These are phyloP conservation scores for Rhypophila decipiens DNA, from an alignment of 495 filamentous ascomycete genomes.

Conservation along the genomic window DNA sequence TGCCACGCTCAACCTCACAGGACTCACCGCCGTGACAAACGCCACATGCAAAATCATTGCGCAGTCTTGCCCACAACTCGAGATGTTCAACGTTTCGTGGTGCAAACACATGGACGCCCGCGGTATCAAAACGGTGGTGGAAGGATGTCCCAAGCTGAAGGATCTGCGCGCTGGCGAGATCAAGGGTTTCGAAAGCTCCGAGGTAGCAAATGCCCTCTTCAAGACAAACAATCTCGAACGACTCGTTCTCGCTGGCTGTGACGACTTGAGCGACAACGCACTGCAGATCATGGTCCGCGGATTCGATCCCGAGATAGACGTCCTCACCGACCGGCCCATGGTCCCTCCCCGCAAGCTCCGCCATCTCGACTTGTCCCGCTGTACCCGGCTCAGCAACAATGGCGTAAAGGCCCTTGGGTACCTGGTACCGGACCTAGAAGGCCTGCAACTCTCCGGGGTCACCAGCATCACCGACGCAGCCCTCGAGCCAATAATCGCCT, in stretches of 20 bases:
- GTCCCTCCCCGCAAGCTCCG: slow-evolving; percentile 74
- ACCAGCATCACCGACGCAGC: slow-evolving; percentile 64
- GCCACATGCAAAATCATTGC: slow-evolving; percentile 82
- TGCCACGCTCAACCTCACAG: slow-evolving; percentile 76
- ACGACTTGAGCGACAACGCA: slow-evolving; percentile 65
- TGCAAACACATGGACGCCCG: slow-evolving; percentile 78
- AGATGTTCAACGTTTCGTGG: slow-evolving; percentile 85
- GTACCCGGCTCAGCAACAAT: slow-evolving; percentile 60
- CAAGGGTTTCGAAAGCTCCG: slow-evolving; percentile 64
- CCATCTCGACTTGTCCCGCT: slow-evolving; percentile 80
- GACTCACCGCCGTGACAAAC: slow-evolving; percentile 73
- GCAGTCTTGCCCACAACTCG: slow-evolving; percentile 71
- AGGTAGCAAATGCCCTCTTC: slow-evolving; percentile 66
- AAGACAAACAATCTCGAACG: slow-evolving; percentile 73
- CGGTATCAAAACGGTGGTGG: slow-evolving; percentile 67
- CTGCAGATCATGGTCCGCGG: slow-evolving; percentile 70
- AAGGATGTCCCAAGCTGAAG: slow-evolving; percentile 62
- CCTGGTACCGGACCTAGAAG: slow-evolving; percentile 74
- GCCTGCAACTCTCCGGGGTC: slow-evolving; percentile 72
- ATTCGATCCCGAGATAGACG: slow-evolving; percentile 63
- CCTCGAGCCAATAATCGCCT: slow-evolving; percentile 65
- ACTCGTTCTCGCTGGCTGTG: slow-evolving; percentile 70
- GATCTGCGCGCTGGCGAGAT: slow-evolving; percentile 83
- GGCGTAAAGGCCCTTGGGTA: slow-evolving; percentile 62
- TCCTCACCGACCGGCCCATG: slow-evolving; percentile 65